Conservation (phyloP, 78 protist species). For the Mantamonas sphyraenae region DNA sequence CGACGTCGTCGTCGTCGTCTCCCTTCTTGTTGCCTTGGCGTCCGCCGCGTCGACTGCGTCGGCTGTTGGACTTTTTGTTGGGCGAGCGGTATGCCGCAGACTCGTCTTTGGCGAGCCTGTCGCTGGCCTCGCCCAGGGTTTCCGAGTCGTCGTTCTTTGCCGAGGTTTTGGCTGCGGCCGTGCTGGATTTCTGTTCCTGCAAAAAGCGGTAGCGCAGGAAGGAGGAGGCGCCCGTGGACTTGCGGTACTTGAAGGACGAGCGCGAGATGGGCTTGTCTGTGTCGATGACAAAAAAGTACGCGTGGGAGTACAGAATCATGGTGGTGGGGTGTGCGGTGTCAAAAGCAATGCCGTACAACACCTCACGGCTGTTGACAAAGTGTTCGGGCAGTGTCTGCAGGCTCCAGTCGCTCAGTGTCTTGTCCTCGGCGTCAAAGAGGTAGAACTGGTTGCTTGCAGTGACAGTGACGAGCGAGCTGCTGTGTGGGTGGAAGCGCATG, state of each 20-base stretch:
- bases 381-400: neutral
- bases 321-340: neutral
- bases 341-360: neutral
- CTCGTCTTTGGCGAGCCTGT: neutral
- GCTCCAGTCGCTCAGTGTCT: neutral
- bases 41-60: too few species aligned
- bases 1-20: too few species aligned
- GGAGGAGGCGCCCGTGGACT: neutral
- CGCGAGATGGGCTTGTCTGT: too few species aligned
- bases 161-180: too few species aligned
- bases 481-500: neutral
- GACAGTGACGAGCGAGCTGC: neutral
- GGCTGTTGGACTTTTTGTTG: too few species aligned
- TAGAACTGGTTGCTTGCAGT: neutral
- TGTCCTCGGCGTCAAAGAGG: neutral
- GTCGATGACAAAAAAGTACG: neutral
- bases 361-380: neutral
- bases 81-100: neutral
- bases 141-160: too few species aligned
- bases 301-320: neutral
- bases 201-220: neutral
- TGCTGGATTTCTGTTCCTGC: too few species aligned
- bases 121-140: neutral
- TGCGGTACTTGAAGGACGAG: neutral
- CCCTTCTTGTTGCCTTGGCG: too few species aligned